Evolutionary conservation across 2,329 filamentous ascomycete genomes (phyloP).

Genomic region (Penicillium sp.): DNA sequence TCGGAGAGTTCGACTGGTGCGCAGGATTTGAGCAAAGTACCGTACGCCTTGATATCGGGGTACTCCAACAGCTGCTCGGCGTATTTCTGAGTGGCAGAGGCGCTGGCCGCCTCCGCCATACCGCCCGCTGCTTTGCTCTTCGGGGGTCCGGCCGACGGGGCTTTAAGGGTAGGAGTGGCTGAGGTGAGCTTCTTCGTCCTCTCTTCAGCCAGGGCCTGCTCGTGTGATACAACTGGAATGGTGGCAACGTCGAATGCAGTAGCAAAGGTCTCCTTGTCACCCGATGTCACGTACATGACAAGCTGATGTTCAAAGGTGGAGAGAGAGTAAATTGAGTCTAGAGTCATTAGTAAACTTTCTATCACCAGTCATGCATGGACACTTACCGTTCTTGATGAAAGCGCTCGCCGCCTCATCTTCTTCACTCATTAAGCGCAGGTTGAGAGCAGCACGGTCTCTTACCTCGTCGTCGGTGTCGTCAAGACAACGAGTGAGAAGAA

Average conservation of each 20-base stretch:
- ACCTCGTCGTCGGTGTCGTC: conserved; percentile 98
- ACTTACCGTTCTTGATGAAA: conserved; percentile 88
- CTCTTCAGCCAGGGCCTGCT: conserved; percentile 94
- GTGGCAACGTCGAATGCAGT: conserved; percentile 85
- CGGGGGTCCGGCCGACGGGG: conserved; percentile 74
- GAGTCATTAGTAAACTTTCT: conserved; percentile 21
- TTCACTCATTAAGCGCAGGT: conserved; percentile 86
- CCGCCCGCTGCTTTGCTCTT: conserved; percentile 66
- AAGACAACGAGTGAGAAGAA: conserved; percentile 86
- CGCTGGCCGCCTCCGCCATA: conserved; percentile 72
- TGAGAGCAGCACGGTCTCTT: conserved; percentile 88
- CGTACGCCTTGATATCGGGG: conserved; percentile 87
- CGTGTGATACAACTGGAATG: conserved; percentile 89
- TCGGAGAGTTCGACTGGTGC: conserved; percentile 85
- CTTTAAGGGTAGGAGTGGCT: conserved; percentile 88
- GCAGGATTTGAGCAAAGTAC: conserved; percentile 88
- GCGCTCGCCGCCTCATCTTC: conserved; percentile 80
- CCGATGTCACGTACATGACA: conserved; percentile 94
- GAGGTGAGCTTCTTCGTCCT: conserved; percentile 95
- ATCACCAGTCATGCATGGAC: not conserved
- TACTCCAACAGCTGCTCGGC: conserved; percentile 82
- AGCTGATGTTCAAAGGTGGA: conserved; percentile 95
- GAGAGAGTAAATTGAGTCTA: conserved; percentile 92
- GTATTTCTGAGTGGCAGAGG: conserved; percentile 82
- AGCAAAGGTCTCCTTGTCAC: conserved; percentile 81